Base-by-base conservation (phyloP, 768 basidiomycete species). In the Psilocybe tampanensis region DNA sequence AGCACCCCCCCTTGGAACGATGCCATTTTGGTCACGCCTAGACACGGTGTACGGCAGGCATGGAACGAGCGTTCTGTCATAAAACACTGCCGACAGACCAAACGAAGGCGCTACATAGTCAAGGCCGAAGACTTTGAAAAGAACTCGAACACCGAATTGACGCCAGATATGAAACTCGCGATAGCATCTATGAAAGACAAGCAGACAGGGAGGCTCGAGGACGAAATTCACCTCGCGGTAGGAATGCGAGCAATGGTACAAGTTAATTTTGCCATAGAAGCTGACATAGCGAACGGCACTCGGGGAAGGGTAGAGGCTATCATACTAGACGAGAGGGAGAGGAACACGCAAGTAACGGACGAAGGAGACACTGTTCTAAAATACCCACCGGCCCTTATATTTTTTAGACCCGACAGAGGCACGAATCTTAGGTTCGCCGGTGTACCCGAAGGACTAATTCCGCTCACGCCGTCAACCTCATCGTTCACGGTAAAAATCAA, bases 231-330 rank as follows among this genome's bases (percentile, higher is more conserved):
- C 34, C n/a, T 77, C 0, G 70, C 71, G 0, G 56, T 72, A 0
- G 76, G 76, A 0, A 55, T 55, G 54, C 55, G 55, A 41, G 74
- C 68, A 0, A 76, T 80, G 74, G 70, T 76, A 0, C 0, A 80
- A 80, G n/a, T n/a, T n/a, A n/a, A n/a, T n/a, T n/a, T n/a, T n/a
- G n/a, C n/a, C n/a, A n/a, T n/a, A n/a, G n/a, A n/a, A n/a, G n/a
- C n/a, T n/a, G n/a, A n/a, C n/a, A n/a, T 18, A 18, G 21, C 19
- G 44, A 23, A 15, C 43, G 75, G 79, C 0, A 69, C 75, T 0
- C 41, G 72, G 15, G 78, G 79, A 0, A 58, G 34, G 1, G 65
- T 80, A 0, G 58, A 61, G 0, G 69, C 70, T 12, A 72, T 79
- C 2, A 47, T 72, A 0, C 63, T 79, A 0, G 68, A 78, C 60